Conservation (phyloP, 306 rosid genomes). For the Quercus suber region DNA sequence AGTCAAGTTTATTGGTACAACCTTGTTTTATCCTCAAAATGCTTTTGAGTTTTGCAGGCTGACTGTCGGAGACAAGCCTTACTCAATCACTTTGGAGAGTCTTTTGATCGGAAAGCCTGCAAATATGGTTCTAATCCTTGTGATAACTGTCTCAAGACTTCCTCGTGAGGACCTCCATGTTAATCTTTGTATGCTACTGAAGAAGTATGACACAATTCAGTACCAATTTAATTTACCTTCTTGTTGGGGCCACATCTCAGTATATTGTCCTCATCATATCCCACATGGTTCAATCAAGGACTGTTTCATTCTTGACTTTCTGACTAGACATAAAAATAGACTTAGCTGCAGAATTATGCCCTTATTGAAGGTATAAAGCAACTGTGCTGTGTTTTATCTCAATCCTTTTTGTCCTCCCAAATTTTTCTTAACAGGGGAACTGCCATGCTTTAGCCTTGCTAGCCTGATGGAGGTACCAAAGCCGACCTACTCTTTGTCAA, state of each 20-base stretch:
- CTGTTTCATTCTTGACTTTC: not conserved
- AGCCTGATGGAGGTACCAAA: not conserved
- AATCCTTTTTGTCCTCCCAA: not conserved
- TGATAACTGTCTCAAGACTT: conserved; percentile 74
- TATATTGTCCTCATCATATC: not conserved
- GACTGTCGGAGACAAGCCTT: conserved; percentile 84
- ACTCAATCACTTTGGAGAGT: conserved; percentile 87
- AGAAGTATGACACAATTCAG: not conserved
- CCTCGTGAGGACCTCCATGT: conserved; percentile 32
- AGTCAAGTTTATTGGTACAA: not conserved
- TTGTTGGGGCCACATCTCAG: not conserved
- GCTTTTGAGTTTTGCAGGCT: conserved; percentile 38
- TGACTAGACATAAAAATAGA: too few species aligned
- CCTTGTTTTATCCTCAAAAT: conserved; percentile 8
- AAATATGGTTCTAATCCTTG: conserved; percentile 80
- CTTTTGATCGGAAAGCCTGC: conserved; percentile 63
- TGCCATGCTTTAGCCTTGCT: not conserved
- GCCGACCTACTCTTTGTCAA: not conserved
- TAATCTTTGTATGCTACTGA: not conserved
- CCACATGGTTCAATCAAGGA: not conserved
- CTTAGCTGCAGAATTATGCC: not conserved
- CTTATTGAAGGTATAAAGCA: not conserved
- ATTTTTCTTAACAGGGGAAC: not conserved
- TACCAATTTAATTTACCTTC: not conserved
- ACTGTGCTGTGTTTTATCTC: not conserved